A percentile compares a stretch with the other conserved stretches of the same genome.
Evolutionary conservation across 2,329 filamentous ascomycete species (phyloP).

Genomic region (Onygenales sp.): DNA sequence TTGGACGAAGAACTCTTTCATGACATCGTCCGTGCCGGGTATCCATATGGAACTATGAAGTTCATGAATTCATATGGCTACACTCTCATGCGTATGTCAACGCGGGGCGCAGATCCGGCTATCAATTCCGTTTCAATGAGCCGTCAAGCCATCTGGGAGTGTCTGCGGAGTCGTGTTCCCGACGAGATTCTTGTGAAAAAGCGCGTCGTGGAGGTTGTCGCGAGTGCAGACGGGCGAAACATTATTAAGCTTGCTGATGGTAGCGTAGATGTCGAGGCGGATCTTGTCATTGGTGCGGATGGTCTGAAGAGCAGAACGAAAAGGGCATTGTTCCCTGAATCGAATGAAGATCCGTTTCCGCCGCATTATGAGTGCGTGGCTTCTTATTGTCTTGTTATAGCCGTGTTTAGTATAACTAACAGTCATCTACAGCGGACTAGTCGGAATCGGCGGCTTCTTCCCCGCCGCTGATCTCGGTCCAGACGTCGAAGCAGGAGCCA

Average conservation of each 20-base stretch:
- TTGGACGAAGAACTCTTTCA: slow-evolving; percentile 26
- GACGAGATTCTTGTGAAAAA: slow-evolving; percentile 24
- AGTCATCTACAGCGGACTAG: slow-evolving; percentile 24
- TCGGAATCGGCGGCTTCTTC: slow-evolving; percentile 39
- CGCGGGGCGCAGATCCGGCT: slow-evolving; percentile 8
- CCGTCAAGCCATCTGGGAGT: slow-evolving; percentile 30
- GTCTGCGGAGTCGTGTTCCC: slow-evolving; percentile 26
- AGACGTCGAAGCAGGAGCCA: slow-evolving; percentile 26
- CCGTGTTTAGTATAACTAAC: background rate
- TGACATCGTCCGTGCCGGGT: slow-evolving; percentile 25
- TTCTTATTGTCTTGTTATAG: background rate
- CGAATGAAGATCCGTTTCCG: slow-evolving; percentile 23
- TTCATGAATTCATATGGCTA: slow-evolving; percentile 28
- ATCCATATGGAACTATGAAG: slow-evolving; percentile 22
- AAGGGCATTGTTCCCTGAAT: slow-evolving; percentile 26
- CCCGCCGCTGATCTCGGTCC: slow-evolving; percentile 18
- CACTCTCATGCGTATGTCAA: slow-evolving; percentile 19
- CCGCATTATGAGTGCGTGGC: slow-evolving; percentile 31
- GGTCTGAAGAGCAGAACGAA: slow-evolving; percentile 30
- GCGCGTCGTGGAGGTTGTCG: slow-evolving; percentile 21
- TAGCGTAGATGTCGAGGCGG: slow-evolving; percentile 23
- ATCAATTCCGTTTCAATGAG: slow-evolving; percentile 27
- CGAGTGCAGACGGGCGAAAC: slow-evolving; percentile 17
- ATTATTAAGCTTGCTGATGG: slow-evolving; percentile 26
- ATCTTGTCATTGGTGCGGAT: slow-evolving; percentile 36